A percentile compares a stretch with the other conserved stretches of the same genome.
phyloP scores from a whole-genome alignment of 2,329 filamentous ascomycete genomes.

The Microcyclosporella mali region DNA sequence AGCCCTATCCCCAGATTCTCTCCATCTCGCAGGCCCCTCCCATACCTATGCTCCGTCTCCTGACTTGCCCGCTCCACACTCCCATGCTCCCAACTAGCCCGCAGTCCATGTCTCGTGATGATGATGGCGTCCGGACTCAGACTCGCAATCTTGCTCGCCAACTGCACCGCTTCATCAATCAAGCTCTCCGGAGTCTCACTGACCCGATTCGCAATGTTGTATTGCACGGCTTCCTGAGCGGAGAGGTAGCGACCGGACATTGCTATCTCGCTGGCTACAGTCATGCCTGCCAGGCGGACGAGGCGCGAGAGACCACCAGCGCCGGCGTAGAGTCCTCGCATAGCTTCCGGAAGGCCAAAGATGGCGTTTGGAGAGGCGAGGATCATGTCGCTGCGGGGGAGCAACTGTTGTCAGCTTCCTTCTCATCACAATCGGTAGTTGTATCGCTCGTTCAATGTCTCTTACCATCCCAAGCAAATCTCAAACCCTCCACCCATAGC shows the following conservation, averaged over 20 bases:
- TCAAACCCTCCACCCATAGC: slow-evolving; percentile 55
- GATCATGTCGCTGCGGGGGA: slow-evolving; percentile 41
- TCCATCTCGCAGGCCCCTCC: slow-evolving; percentile 35
- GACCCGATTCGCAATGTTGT: slow-evolving; percentile 39
- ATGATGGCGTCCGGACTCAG: slow-evolving; percentile 37
- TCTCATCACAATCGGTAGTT: no score
- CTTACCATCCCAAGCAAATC: slow-evolving; percentile 46
- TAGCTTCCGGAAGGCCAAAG: slow-evolving; percentile 50
- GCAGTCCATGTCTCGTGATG: slow-evolving; percentile 37
- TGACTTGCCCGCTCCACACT: slow-evolving; percentile 39
- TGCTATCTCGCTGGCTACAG: slow-evolving; percentile 46
- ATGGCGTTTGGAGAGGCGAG: slow-evolving; percentile 47
- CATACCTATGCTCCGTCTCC: slow-evolving; percentile 39
- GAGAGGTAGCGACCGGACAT: slow-evolving; percentile 43
- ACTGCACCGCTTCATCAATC: slow-evolving; percentile 33
- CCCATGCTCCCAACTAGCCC: slow-evolving; percentile 37
- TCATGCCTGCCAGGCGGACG: slow-evolving; percentile 45
- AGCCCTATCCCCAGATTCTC: slow-evolving; percentile 48
- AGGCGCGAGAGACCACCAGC: slow-evolving; percentile 49
- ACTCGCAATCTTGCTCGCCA: slow-evolving; percentile 33
- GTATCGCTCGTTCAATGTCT: no score
- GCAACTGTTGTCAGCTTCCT: no score
- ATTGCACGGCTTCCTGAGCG: slow-evolving; percentile 41
- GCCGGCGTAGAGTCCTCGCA: slow-evolving; percentile 49
- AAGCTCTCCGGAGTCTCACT: slow-evolving; percentile 31